These are phyloP conservation scores for Tuber aestivum DNA, from an alignment of 495 filamentous ascomycete genomes.

Conservation along the genomic window DNA sequence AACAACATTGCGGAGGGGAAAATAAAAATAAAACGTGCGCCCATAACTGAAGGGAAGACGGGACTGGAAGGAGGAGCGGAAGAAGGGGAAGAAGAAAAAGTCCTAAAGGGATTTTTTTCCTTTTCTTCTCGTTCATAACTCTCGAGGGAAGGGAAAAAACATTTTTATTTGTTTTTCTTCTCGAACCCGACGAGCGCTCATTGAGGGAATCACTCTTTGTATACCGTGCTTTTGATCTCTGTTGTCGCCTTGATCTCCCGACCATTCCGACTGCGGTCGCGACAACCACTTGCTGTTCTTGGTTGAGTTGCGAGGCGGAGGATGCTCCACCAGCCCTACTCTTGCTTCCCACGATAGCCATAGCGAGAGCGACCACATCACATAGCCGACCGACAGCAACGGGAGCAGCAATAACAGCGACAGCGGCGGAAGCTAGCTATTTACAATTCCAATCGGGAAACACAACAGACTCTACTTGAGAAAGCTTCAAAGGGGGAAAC, in stretches of 20 bases:
- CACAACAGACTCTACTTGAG: conserved; percentile 19
- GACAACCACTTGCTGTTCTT: conserved; percentile 28
- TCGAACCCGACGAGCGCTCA: conserved; percentile 20
- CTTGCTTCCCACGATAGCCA: conserved; percentile 37
- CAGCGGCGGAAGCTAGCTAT: conserved; percentile 6
- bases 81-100: not conserved
- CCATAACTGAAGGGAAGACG: not conserved
- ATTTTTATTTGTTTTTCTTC: conserved; percentile 1
- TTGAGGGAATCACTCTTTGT: conserved; percentile 23
- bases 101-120: not conserved
- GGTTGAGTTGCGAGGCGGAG: conserved; percentile 30
- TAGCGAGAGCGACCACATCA: not conserved
- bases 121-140: not conserved
- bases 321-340: conserved; percentile 32
- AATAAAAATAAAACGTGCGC: not conserved
- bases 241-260: conserved; percentile 18
- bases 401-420: not conserved
- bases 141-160: not conserved
- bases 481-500: conserved; percentile 26
- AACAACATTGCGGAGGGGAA: not conserved
- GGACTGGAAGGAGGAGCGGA: not conserved
- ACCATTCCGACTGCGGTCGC: conserved; percentile 20
- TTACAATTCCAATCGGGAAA: conserved; percentile 13
- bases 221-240: conserved; percentile 25
- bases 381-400: not conserved